Base-by-base conservation (phyloP, 371 early-diverging fungal genomes). In the Rhizomucor miehei region DNA sequence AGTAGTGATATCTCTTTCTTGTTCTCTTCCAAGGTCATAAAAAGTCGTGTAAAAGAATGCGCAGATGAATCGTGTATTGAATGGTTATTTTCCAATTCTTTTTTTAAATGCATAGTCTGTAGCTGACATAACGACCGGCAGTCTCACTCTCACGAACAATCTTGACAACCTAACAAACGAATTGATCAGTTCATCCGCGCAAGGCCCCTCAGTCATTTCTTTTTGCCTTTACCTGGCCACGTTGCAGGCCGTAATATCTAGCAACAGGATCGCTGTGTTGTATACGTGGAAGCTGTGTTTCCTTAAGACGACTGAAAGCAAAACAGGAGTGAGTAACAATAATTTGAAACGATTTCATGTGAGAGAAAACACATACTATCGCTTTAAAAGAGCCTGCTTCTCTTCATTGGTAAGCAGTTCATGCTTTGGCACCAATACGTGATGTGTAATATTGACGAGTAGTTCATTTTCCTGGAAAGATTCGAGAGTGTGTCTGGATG, bases 371-470 rank as follows among this genome's bases (percentile, higher is more conserved):
- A 81, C 88, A 69, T 82, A 91, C 91, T 98, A 98, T 81, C 94
- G 71, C 61, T 89, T 79, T 58, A 99, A 73, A 53, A 99, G 81
- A 10, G 86, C 86, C 62, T 88, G 80, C 81, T 95, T 98, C 69
- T 98, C 99, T 61, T 93, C 98, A 11, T 82, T 71, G 11, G 82
- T 79, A 40, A 99, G 72, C 8, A 99, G 89, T 62, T 86, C 89
- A 67, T 99, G 99, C 64, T 88, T 87, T 21, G 99, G 99, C 17
- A 99, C 99, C 46, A 98, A 80, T 41, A 84, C 82, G 73, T 99
- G 99, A 60, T 94, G 85, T 36, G 99, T 99, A 53, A 99, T 97
- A 74, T 99, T 99, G 61, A 99, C 98, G 37, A 98, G 72, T 50
- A 99, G 71, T 69, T 99, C 99, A 47, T 88, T 80, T 66, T 98